Base-by-base conservation (phyloP, 352 stramenopile genomes). In the Phytophthora ohioensis region DNA sequence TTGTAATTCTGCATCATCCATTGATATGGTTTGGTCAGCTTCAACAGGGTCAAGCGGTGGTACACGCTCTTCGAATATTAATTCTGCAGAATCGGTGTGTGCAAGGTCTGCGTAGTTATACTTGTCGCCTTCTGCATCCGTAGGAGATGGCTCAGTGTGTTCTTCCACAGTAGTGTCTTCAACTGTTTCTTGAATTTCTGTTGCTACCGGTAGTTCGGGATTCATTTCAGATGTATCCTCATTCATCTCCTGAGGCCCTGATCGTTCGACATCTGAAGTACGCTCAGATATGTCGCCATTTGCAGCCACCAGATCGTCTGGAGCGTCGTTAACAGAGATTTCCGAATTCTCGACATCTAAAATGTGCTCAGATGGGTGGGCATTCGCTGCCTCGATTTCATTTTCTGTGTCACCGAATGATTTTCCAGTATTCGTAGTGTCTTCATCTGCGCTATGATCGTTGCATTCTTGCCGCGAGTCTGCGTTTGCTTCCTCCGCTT, bases 271-370 rank as follows among this genome's bases (percentile, higher is more conserved):
- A 17, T 45, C 39, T 45, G 39, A 27, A 27, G 21, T 27, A 27
- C 21, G 21, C 21, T 27, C 9, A 45, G 39, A 39, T 39, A 11
- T 39, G 35, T 39, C 35, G 35, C 11, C 3, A 11, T 39, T 39
- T 39, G 35, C 35, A 12, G 1, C 17, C 21, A 27, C 21, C 21
- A 27, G 11, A 17, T 46, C 49, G 15, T 43, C 35, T 57, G 9
- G 35, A 34, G 9, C 21, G 1, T 35, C 35, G 8, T 31, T 12
- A 57, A 47, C 34, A 9, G 38, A 36, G 3, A 0, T 48, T 34
- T 62, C 51, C 17, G 21, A 10, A 53, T 38, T 49, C n/a, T 51
- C 17, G 21, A 42, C 49, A 49, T 56, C 15, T 41, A 4, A 56
- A 51, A 15, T 15, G 15, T 51, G 5, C 32, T 69, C 42, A 15